phyloP scores from a whole-genome alignment of 2,329 filamentous ascomycete species.

The Elsinoe perseae region DNA sequence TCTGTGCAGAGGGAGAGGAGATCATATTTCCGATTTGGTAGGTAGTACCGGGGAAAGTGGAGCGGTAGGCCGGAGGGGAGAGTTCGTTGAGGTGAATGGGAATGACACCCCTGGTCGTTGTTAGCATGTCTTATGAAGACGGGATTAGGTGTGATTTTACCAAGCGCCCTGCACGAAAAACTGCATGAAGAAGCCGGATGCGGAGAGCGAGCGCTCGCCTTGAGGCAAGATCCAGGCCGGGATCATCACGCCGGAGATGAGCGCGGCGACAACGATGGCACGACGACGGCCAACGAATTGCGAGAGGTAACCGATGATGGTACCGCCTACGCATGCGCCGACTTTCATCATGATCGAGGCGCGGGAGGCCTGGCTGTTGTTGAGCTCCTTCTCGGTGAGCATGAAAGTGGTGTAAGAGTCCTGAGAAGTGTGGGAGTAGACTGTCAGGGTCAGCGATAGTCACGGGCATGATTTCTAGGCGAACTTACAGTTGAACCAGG shows the following conservation, averaged over 20 bases:
- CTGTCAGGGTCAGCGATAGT: conserved; percentile 25
- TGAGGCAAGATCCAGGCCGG: conserved; percentile 63
- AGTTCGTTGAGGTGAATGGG: conserved; percentile 69
- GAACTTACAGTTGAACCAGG: conserved; percentile 44
- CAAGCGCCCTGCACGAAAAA: conserved; percentile 60
- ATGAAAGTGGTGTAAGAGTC: conserved; percentile 79
- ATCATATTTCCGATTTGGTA: conserved; percentile 73
- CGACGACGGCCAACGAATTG: conserved; percentile 68
- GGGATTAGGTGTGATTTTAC: not conserved
- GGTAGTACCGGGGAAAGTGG: conserved; percentile 60
- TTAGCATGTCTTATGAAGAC: not conserved
- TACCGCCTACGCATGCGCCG: conserved; percentile 66
- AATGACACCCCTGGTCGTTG: conserved; percentile 47
- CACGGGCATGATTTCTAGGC: conserved; percentile 40
- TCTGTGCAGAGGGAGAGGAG: conserved; percentile 64
- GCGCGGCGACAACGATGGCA: conserved; percentile 53
- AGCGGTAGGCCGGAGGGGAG: conserved; percentile 61
- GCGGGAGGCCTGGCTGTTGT: conserved; percentile 57
- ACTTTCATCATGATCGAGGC: conserved; percentile 76
- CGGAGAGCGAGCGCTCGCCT: conserved; percentile 53
- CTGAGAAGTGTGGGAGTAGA: conserved; percentile 70
- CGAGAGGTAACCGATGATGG: conserved; percentile 64
- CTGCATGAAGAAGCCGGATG: conserved; percentile 61
- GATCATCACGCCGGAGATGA: conserved; percentile 56
- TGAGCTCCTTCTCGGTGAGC: conserved; percentile 61